These are phyloP conservation scores for Dovyalis caffra DNA, from an alignment of 345 rosid species.

Conservation along the genomic window DNA sequence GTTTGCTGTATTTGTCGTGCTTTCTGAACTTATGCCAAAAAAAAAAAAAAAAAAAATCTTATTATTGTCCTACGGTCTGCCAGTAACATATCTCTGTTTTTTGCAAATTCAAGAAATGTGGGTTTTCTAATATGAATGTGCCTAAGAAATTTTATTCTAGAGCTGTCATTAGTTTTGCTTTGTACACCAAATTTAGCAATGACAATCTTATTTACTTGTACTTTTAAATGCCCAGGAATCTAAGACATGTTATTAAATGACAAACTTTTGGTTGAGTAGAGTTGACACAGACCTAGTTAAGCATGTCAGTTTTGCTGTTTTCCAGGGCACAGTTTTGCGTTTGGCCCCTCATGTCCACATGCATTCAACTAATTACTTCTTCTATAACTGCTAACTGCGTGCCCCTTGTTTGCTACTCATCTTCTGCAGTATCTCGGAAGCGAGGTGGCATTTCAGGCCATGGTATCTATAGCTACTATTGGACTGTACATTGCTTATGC, in stretches of 20 bases:
- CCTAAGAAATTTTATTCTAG: too few species aligned
- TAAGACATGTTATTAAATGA: neutral
- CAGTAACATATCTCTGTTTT: too few species aligned
- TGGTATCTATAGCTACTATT: constrained; percentile 93
- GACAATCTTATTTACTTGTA: neutral
- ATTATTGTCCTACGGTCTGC: too few species aligned
- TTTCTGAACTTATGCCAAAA: too few species aligned
- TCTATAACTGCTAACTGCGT: constrained; percentile 1
- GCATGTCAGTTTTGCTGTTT: neutral
- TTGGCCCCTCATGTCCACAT: neutral
- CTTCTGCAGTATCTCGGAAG: constrained; percentile 82
- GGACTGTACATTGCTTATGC: constrained; percentile 95
- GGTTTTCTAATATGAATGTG: too few species aligned
- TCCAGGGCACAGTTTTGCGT: neutral
- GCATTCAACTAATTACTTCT: neutral
- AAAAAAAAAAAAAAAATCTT: too few species aligned
- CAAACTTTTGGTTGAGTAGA: neutral
- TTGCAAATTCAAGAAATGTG: too few species aligned
- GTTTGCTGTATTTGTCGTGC: neutral
- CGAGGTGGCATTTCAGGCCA: constrained; percentile 84
- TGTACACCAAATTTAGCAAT: too few species aligned
- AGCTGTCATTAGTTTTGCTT: too few species aligned
- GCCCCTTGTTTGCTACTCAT: constrained; percentile 1
- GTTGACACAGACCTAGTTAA: neutral
- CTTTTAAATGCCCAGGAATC: neutral